phyloP scores from a whole-genome alignment of 1,139 yeast genomes.

The Blastobotrys elegans region DNA sequence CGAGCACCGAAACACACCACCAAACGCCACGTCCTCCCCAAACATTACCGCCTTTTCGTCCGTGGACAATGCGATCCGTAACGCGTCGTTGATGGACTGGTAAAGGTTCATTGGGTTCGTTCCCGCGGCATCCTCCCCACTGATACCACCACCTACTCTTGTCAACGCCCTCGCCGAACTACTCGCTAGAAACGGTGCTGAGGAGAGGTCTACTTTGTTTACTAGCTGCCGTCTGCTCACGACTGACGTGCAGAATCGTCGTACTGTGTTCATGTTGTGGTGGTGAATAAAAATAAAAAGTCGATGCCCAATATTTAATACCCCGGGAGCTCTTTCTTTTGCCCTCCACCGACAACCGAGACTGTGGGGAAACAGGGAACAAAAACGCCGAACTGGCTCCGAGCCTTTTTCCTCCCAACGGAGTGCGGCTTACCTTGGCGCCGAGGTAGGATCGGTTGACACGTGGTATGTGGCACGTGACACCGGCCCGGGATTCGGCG shows the following conservation, averaged over 20 bases:
- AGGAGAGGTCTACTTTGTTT: conserved; percentile 26
- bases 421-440: too few species aligned
- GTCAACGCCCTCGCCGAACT: conserved; percentile 22
- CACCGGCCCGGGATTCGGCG: too few species aligned
- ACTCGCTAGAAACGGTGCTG: conserved; percentile 28
- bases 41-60: conserved; percentile 34
- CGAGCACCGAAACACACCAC: conserved; percentile 39
- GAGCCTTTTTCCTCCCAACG: too few species aligned
- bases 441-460: too few species aligned
- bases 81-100: conserved; percentile 35
- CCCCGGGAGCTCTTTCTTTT: not conserved
- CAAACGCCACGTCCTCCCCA: conserved; percentile 38
- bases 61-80: conserved; percentile 33
- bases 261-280: not conserved
- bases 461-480: too few species aligned
- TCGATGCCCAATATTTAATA: too few species aligned
- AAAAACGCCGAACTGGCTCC: too few species aligned
- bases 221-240: not conserved
- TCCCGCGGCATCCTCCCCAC: conserved; percentile 14
- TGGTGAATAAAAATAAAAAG: not conserved
- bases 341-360: too few species aligned
- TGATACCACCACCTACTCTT: conserved; percentile 19
- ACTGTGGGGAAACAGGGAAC: too few species aligned
- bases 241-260: not conserved
- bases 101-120: conserved; percentile 32